Conservation (phyloP, 1,139 yeast species). For the Pichiaceae sp. region DNA sequence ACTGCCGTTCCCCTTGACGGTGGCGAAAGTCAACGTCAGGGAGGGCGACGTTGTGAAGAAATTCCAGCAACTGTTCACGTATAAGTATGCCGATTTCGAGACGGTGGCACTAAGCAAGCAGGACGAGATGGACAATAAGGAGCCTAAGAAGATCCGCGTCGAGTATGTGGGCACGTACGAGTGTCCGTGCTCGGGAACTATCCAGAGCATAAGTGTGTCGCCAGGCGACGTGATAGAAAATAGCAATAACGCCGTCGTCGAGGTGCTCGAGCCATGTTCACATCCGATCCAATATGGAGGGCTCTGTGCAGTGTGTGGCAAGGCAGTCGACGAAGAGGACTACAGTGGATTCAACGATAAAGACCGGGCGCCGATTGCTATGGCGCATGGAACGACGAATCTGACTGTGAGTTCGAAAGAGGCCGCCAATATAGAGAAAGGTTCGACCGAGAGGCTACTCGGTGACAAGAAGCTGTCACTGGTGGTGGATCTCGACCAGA, state of each 20-base stretch:
- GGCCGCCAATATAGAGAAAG: slow-evolving; percentile 75
- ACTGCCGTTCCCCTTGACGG: slow-evolving; percentile 62
- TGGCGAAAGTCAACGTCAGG: slow-evolving; percentile 39
- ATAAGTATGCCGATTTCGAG: slow-evolving; percentile 62
- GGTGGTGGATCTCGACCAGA: slow-evolving; percentile 95
- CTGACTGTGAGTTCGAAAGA: slow-evolving; percentile 77
- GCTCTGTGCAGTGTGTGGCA: slow-evolving; percentile 89
- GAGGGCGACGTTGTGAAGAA: slow-evolving; percentile 41
- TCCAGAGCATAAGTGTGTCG: slow-evolving; percentile 41
- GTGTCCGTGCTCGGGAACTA: slow-evolving; percentile 70
- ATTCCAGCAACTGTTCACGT: slow-evolving; percentile 50
- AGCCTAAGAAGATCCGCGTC: slow-evolving; percentile 28
- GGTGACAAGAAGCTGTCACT: slow-evolving; percentile 65
- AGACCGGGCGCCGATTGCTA: slow-evolving; percentile 75
- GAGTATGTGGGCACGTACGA: slow-evolving; percentile 69
- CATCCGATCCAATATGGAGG: slow-evolving; percentile 97
- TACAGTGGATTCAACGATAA: slow-evolving; percentile 66
- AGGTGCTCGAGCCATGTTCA: slow-evolving; percentile 73
- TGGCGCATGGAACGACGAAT: slow-evolving; percentile 88
- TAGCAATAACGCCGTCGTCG: slow-evolving; percentile 40
- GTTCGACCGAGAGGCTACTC: slow-evolving; percentile 53
- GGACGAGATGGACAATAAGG: slow-evolving; percentile 31
- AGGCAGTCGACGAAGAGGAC: slow-evolving; percentile 72
- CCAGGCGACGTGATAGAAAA: slow-evolving; percentile 56
- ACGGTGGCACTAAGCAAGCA: slow-evolving; percentile 42